phyloP scores from a whole-genome alignment of 164 flowering plant genomes.

The Hamamelis virginiana region DNA sequence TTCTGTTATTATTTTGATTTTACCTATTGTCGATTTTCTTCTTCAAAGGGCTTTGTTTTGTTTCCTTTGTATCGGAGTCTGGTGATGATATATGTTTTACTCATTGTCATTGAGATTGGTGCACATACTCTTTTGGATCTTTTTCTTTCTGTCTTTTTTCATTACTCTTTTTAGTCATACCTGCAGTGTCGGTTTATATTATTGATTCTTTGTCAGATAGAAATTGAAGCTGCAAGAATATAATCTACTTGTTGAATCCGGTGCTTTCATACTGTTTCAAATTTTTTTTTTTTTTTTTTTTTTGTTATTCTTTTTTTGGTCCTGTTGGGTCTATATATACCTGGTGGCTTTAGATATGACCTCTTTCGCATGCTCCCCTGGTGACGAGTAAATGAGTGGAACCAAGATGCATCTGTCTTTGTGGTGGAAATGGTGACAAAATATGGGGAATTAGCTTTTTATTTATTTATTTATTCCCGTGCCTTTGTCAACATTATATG shows the following conservation, averaged over 20 bases:
- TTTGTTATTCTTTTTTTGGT: too few species aligned
- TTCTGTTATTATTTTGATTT: neutral
- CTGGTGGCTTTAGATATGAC: too few species aligned
- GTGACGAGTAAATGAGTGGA: too few species aligned
- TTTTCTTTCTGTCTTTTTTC: neutral
- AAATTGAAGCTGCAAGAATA: neutral
- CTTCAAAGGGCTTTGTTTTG: neutral
- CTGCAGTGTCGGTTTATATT: neutral
- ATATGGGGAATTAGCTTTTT: too few species aligned
- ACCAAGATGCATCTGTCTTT: too few species aligned
- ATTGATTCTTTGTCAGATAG: neutral
- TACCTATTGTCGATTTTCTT: neutral
- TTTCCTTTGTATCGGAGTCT: too few species aligned
- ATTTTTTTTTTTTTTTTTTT: too few species aligned
- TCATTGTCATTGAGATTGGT: neutral
- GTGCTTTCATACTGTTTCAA: too few species aligned
- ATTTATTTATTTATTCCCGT: neutral
- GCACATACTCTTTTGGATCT: neutral
- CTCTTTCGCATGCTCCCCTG: too few species aligned
- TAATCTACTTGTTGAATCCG: too few species aligned
- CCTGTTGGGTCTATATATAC: too few species aligned
- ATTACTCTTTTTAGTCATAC: neutral
- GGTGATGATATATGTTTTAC: neutral
- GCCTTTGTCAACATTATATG: neutral
- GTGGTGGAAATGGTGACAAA: too few species aligned